phyloP scores from a whole-genome alignment of 1,139 yeast genomes.

The Candida glucosophila region DNA sequence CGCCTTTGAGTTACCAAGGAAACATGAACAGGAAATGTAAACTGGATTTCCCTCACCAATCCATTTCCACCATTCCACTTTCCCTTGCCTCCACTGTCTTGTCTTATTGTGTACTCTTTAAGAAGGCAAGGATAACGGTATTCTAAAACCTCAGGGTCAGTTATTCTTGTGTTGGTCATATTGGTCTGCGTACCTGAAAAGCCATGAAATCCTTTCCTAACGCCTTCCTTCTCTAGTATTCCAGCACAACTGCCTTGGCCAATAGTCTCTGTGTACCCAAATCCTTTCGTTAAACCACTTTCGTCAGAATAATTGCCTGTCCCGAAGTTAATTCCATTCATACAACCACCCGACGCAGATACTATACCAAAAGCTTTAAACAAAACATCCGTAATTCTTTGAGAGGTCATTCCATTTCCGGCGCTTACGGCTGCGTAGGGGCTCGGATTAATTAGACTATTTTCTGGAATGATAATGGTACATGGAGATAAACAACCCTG shows the following conservation, averaged over 20 bases:
- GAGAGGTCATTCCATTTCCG: constrained; percentile 42
- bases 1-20: constrained; percentile 15
- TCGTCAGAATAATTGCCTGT: constrained; percentile 27
- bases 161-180: constrained; percentile 35
- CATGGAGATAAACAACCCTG: constrained; percentile 39
- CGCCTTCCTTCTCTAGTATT: constrained; percentile 18
- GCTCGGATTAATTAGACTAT: constrained; percentile 30
- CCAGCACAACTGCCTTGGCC: constrained; percentile 42
- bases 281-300: constrained; percentile 29
- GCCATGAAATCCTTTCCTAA: constrained; percentile 21
- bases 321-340: constrained; percentile 39
- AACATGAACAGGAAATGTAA: constrained; percentile 10
- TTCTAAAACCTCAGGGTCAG: constrained; percentile 34
- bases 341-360: constrained; percentile 37
- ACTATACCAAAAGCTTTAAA: constrained; percentile 34
- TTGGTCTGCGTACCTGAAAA: constrained; percentile 38
- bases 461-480: constrained; percentile 27
- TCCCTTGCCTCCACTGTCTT: constrained; percentile 28
- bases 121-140: constrained; percentile 27
- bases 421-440: constrained; percentile 39
- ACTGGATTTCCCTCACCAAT: constrained; percentile 11
- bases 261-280: constrained; percentile 41
- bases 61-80: constrained; percentile 30
- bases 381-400: constrained; percentile 31
- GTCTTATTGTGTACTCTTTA: constrained; percentile 20